Evolutionary conservation across 768 basidiomycete species (phyloP).

Genomic region (Podaxis pistillaris): DNA sequence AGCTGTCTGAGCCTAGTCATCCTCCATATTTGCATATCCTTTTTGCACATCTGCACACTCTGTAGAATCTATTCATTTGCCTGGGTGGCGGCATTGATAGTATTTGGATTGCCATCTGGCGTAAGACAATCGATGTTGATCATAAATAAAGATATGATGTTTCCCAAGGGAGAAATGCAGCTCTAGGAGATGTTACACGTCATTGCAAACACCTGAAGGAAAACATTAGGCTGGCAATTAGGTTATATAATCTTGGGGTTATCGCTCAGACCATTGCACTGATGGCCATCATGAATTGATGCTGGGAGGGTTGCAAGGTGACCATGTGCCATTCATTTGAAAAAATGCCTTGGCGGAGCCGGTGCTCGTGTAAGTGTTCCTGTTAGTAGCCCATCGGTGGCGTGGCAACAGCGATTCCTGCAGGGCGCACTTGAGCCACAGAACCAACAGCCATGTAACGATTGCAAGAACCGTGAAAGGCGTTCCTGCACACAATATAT

Average conservation of each 20-base stretch:
- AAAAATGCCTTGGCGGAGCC: neutral
- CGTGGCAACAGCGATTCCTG: neutral
- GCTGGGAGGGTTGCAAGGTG: neutral
- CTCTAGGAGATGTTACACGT: neutral
- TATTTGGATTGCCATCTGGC: neutral
- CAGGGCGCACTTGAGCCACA: neutral
- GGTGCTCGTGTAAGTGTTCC: neutral
- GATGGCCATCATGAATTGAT: neutral
- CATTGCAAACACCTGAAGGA: neutral
- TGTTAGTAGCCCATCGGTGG: neutral
- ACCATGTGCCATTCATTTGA: neutral
- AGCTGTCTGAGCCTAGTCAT: neutral
- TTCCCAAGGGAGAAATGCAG: neutral
- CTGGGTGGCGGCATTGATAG: neutral
- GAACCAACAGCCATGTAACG: neutral
- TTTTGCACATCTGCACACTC: neutral
- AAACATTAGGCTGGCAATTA: neutral
- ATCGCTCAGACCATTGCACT: neutral
- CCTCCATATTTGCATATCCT: neutral
- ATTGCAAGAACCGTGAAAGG: neutral
- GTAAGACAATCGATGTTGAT: neutral
- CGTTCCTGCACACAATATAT: neutral
- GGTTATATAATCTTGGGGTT: neutral
- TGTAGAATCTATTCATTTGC: neutral
- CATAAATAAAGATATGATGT: neutral